Evolutionary conservation across 768 basidiomycete species (phyloP), one percentile per base, ranked within the genome.

Genomic region (Favolaschia claudopus): DNA sequence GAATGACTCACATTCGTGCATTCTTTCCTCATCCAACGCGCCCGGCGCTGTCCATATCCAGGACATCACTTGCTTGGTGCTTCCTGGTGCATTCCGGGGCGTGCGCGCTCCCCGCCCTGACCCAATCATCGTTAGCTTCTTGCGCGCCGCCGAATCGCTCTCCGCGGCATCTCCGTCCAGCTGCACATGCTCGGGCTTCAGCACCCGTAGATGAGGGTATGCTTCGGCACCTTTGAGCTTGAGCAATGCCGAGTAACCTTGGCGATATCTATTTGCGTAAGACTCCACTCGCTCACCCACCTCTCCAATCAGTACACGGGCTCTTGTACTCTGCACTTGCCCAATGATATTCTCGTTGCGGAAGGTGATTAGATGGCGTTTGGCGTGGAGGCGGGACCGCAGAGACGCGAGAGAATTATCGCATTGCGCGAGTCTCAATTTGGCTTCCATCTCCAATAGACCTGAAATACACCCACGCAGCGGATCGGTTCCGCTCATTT

Each of bases 351-450:
- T 25, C 7, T n/a, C 50, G 28, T 52, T 40, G 2, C 38, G 50
- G 56, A 63, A 68, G 7, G 56, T 38, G 14, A 72, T 56, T 33
- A 71, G 52, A 13, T 60, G 58, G 2, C 55, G 55, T 43, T 70
- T 70, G 6, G 66, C 43, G 22, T 60, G 54, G 5, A 72, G 58
- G 13, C 62, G 58, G 25, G 57, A 57, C 5, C 66, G 66, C 14
- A 73, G 29, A 12, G 47, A 32, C 17, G 50, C 51, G 5, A 73
- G 66, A 1, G 60, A 29, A 47, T 70, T 66, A 24, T 45, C n/a
- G 50, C 67, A 67, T 33, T 69, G 69, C 4, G 66, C 64, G 13
- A 34, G 31, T 1, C 66, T 58, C 12, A 70, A 62, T 29, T 60
- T 39, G 3, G 42, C 65, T 50, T 73, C 72, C 28, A 67, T 62